These are phyloP conservation scores for Phytophthora sansomeana DNA, from an alignment of 352 stramenopile species.

Conservation along the genomic window DNA sequence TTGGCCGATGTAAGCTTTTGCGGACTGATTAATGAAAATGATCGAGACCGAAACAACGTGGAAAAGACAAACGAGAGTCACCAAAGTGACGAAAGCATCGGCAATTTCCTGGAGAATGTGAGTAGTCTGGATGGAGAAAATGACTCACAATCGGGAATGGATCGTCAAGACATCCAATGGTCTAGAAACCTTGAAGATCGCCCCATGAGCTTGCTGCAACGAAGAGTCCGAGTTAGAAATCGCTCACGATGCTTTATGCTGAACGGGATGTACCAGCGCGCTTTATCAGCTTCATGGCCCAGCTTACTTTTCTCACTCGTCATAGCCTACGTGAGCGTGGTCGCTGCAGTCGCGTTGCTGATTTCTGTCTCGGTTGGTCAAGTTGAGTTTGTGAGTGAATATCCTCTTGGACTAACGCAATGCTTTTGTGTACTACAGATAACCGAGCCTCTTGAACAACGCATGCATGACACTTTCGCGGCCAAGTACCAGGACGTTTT, in stretches of 20 bases:
- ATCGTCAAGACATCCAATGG: constrained; percentile 15
- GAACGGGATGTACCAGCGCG: constrained; percentile 62
- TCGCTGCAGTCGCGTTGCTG: constrained; percentile 49
- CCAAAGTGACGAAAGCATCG: constrained; percentile 12
- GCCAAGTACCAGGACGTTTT: constrained; percentile 50
- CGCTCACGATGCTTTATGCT: constrained; percentile 47
- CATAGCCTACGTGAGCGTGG: constrained; percentile 46
- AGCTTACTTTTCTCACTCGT: constrained; percentile 49
- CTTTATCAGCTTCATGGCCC: constrained; percentile 54
- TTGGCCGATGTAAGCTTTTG: constrained; percentile 10
- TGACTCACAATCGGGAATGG: neutral
- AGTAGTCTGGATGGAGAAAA: neutral
- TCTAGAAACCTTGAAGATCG: constrained; percentile 21
- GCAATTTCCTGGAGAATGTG: no score
- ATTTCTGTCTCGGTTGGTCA: constrained; percentile 54
- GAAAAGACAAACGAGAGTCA: constrained; percentile 2
- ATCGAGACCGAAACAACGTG: constrained; percentile 7
- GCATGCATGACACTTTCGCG: constrained; percentile 2
- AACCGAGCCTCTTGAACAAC: constrained; percentile 29
- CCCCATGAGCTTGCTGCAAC: constrained; percentile 52
- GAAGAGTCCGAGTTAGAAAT: constrained; percentile 54
- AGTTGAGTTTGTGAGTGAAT: neutral
- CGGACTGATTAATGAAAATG: constrained; percentile 13
- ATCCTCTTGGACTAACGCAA: neutral
- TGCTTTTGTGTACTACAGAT: constrained; percentile 6